phyloP scores from a whole-genome alignment of 768 basidiomycete species.

The Multifurca ochricompacta region DNA sequence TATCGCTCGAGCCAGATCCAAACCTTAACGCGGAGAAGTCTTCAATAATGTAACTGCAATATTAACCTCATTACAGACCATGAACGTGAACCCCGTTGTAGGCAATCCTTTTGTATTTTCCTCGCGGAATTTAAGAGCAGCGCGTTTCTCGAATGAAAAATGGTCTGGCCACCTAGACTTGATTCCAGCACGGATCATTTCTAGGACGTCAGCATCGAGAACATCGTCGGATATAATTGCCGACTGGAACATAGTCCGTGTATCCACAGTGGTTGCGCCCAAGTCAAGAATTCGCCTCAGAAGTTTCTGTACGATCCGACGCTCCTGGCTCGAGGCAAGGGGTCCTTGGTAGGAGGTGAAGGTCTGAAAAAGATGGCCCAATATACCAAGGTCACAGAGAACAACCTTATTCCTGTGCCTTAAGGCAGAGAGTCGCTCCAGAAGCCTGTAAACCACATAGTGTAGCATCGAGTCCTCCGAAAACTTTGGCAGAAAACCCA shows the following conservation, averaged over 20 bases:
- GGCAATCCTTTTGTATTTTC: slow-evolving; percentile 48
- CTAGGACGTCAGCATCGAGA: slow-evolving; percentile 58
- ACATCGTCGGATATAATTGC: slow-evolving; percentile 41
- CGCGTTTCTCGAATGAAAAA: slow-evolving; percentile 55
- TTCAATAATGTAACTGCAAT: slow-evolving; percentile 23
- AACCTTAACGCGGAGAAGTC: slow-evolving; percentile 27
- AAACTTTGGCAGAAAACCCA: slow-evolving; percentile 36
- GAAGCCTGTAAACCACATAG: slow-evolving; percentile 47
- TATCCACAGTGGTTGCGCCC: slow-evolving; percentile 58
- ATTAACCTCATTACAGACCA: slow-evolving; percentile 35
- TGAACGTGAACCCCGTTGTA: slow-evolving; percentile 59
- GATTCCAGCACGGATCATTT: slow-evolving; percentile 62
- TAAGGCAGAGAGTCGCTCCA: slow-evolving; percentile 52
- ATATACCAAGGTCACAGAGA: slow-evolving; percentile 51
- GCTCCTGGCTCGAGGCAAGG: slow-evolving; percentile 39
- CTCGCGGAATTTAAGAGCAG: slow-evolving; percentile 43
- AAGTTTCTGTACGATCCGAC: slow-evolving; percentile 51
- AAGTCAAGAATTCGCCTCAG: slow-evolving; percentile 66
- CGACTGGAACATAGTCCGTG: slow-evolving; percentile 54
- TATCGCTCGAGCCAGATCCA: slow-evolving; percentile 45
- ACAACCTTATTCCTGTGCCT: slow-evolving; percentile 67
- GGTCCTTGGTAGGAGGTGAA: slow-evolving; percentile 31
- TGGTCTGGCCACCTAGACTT: slow-evolving; percentile 75
- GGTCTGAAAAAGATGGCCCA: slow-evolving; percentile 43
- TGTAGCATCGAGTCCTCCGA: slow-evolving; percentile 37